phyloP scores from a whole-genome alignment of 176 grass and related monocot genomes.

The Neostapfia colusana region DNA sequence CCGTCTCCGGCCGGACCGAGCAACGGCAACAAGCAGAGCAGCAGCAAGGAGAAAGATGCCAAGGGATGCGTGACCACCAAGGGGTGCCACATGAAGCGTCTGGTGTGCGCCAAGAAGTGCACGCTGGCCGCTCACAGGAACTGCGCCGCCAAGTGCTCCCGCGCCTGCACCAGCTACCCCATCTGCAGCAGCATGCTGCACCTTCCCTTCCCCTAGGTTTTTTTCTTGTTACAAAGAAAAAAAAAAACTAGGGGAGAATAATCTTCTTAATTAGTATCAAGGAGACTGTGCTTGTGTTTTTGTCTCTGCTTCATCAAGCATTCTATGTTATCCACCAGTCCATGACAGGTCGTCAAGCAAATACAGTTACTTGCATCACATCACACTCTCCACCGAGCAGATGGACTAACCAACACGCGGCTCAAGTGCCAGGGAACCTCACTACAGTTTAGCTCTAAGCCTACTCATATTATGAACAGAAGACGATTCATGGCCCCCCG shows the following conservation, averaged over 20 bases:
- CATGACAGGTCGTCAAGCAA: no score
- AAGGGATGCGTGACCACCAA: constrained; percentile 31
- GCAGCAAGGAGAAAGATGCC: neutral
- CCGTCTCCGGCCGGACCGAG: neutral
- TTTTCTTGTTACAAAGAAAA: no score
- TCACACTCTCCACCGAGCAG: no score
- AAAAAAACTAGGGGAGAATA: no score
- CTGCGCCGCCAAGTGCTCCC: constrained; percentile 30
- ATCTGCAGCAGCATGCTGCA: neutral
- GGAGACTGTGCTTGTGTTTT: no score
- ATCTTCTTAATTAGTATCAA: no score
- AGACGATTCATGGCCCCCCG: constrained; percentile 52
- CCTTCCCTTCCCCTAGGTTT: neutral
- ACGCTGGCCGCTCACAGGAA: constrained; percentile 8
- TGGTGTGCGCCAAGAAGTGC: constrained; percentile 42
- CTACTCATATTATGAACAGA: neutral
- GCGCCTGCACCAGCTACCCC: constrained; percentile 14
- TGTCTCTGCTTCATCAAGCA: no score
- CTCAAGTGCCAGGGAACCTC: no score
- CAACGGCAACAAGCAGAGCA: neutral
- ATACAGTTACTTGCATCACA: no score
- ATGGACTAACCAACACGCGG: no score
- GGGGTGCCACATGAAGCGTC: constrained; percentile 34
- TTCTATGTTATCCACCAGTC: no score
- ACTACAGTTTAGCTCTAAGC: neutral